Evolutionary conservation across 2,329 filamentous ascomycete species (phyloP), one percentile per base, ranked within the genome.

Genomic region (Parascedosporium putredinis): DNA sequence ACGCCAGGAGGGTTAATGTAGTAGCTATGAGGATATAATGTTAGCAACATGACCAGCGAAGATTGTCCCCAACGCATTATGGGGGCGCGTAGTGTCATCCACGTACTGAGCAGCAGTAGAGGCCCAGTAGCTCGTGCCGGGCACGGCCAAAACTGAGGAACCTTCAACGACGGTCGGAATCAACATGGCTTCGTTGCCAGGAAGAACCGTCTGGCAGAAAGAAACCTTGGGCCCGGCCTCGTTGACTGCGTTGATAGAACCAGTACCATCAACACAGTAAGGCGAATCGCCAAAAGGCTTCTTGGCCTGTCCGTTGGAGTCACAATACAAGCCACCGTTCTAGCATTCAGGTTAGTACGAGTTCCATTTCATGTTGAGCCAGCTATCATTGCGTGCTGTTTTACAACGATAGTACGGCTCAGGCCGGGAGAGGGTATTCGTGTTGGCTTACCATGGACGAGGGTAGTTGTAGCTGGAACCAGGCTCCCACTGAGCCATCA

Each of bases 151-250:
- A 12, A 49, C 50, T 33, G 52, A 38, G 25, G 73, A 75, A n/a
- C 72, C 70, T 8, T 63, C 64, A 44, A 89, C 81, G 54, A 81
- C 65, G n/a, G 84, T 90, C 14, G 85, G 84, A 58, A 89, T 89
- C 56, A 89, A 71, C 85, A 90, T 90, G 53, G 83, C 83, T 68
- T 90, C 86, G 58, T 88, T 84, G 46, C 86, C 86, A 16, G 86
- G 86, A 53, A 89, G 67, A 12, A 88, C 83, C 4, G 86, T 90
- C 66, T 90, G 86, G 65, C 86, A 90, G 66, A 86, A 87, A 2
- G 86, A 79, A 50, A 88, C 75, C 12, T 73, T 60, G 31, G 70
- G 67, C 42, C 77, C 74, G 54, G 75, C 78, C 56, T 82, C 81
- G 69, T 88, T 90, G 53, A 80, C 70, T 31, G 76, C 85, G 51